Conservation (phyloP, 2,329 filamentous ascomycete species). For the Diaporthe vaccinii region DNA sequence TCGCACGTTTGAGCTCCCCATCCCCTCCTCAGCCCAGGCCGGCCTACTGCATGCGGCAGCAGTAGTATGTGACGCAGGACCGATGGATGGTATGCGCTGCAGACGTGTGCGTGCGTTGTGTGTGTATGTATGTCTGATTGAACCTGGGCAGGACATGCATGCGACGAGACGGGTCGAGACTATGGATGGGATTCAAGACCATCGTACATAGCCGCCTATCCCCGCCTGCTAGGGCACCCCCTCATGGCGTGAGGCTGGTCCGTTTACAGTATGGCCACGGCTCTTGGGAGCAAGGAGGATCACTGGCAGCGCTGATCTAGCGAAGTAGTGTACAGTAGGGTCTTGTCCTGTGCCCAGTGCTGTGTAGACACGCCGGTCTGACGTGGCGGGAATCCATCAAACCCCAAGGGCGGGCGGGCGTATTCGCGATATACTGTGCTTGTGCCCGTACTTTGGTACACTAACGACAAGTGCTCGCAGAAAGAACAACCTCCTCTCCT, state of each 20-base stretch:
- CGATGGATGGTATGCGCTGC: conserved; percentile 2
- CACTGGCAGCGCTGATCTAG: neutral
- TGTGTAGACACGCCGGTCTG: conserved; percentile 24
- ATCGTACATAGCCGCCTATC: conserved; percentile 25
- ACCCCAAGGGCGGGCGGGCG: neutral
- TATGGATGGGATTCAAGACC: neutral
- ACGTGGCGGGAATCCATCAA: conserved; percentile 3
- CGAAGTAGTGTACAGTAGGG: neutral
- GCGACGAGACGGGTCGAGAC: neutral
- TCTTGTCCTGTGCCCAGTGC: neutral
- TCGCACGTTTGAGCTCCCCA: neutral
- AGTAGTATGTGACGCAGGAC: neutral
- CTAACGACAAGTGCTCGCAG: neutral
- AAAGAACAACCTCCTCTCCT: neutral
- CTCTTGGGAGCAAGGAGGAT: neutral
- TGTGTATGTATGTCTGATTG: neutral
- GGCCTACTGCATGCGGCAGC: neutral
- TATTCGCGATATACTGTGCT: neutral
- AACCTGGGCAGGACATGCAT: neutral
- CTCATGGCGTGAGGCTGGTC: neutral
- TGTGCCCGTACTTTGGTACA: neutral
- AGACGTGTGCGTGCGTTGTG: neutral
- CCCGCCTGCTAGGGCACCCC: conserved; percentile 10
- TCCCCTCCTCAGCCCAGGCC: neutral
- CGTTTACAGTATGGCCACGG: conserved; percentile 11